A percentile compares a stretch with the other conserved stretches of the same genome.
Conservation (phyloP, 148 eudicot genomes). For the Dianthus caryophyllus region DNA sequence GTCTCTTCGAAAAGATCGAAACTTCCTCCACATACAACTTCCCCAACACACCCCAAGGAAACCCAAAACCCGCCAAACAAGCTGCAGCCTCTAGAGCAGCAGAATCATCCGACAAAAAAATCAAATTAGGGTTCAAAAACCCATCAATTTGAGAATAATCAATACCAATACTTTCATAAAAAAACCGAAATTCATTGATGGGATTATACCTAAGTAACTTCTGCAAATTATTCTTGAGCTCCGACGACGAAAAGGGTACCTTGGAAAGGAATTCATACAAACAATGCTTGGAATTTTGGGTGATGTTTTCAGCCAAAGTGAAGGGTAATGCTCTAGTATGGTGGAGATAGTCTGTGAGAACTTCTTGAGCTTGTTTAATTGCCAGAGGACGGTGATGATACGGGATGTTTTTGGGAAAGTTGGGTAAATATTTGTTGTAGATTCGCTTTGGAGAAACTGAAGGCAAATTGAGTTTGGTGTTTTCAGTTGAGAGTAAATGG, state of each 20-base stretch:
- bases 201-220: constrained; percentile 68
- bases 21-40: constrained; percentile 38
- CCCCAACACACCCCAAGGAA: constrained; percentile 74
- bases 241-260: constrained; percentile 31
- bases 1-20: constrained; percentile 38
- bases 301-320: constrained; percentile 56
- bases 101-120: constrained; percentile 52
- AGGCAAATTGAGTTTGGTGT: too few species aligned
- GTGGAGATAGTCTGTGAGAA: constrained; percentile 63
- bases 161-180: constrained; percentile 80
- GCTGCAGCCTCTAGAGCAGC: constrained; percentile 48
- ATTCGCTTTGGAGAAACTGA: too few species aligned
- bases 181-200: constrained; percentile 63
- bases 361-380: constrained; percentile 41
- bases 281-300: constrained; percentile 32
- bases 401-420: constrained; percentile 38
- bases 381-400: constrained; percentile 32
- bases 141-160: constrained; percentile 30
- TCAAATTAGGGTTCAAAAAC: constrained; percentile 34
- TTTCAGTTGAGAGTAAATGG: too few species aligned
- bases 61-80: constrained; percentile 50
- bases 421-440: constrained; percentile 18
- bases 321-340: constrained; percentile 49
- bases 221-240: constrained; percentile 32
- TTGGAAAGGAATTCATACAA: constrained; percentile 35